Conservation (phyloP, 2,329 filamentous ascomycete genomes). For the Monilinia laxa region DNA sequence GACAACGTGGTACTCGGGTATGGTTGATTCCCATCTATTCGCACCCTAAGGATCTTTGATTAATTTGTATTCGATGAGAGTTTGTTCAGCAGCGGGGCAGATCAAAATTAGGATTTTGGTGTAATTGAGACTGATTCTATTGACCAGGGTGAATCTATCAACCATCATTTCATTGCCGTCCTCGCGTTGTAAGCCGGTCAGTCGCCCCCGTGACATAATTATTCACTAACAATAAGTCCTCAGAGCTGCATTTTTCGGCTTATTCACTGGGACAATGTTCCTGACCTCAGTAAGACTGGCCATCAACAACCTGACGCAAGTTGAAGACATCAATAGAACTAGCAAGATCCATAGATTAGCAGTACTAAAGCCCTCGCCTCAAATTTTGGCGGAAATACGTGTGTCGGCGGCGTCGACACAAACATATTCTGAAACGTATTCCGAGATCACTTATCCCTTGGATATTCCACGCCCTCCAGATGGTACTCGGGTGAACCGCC, state of each 20-base stretch:
- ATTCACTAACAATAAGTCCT: conserved; percentile 15
- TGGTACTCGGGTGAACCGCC: conserved; percentile 1
- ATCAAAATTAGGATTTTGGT: background rate
- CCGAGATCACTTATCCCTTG: conserved; percentile 61
- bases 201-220: conserved; percentile 17
- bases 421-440: conserved; percentile 43
- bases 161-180: conserved; percentile 64
- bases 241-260: conserved; percentile 64
- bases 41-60: background rate
- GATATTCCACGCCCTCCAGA: conserved; percentile 10
- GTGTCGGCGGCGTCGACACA: conserved; percentile 43
- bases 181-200: conserved; percentile 57
- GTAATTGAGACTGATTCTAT: conserved; percentile 7
- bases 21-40: conserved; percentile 13
- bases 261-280: conserved; percentile 82
- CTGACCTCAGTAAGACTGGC: conserved; percentile 68
- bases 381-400: conserved; percentile 26
- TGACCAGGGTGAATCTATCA: conserved; percentile 39
- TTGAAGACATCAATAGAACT: conserved; percentile 69
- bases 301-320: conserved; percentile 74
- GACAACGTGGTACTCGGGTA: conserved; percentile 44
- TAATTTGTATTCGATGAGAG: background rate
- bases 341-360: conserved; percentile 70
- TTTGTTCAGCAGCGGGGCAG: background rate
- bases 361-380: conserved; percentile 57